Conservation (phyloP, 2,329 filamentous ascomycete genomes). For the Juglanconis sp. region DNA sequence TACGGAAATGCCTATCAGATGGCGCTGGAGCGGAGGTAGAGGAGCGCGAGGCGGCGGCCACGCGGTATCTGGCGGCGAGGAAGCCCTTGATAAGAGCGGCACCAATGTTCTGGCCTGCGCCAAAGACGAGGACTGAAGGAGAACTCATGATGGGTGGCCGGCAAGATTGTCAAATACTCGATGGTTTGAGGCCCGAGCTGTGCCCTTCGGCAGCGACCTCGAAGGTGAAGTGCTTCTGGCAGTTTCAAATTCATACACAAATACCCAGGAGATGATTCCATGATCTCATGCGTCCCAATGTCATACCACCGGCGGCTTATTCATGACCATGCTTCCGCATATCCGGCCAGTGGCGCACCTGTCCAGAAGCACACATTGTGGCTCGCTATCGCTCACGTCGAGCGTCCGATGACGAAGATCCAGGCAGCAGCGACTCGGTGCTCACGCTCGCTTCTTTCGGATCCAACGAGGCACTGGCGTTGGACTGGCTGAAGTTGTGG, state of each 20-base stretch:
- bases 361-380: too few relatives aligned
- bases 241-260: neutral
- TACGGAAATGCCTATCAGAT: neutral
- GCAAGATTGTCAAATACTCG: neutral
- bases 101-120: slow-evolving; percentile 12
- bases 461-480: too few relatives aligned
- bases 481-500: too few relatives aligned
- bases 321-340: too few relatives aligned
- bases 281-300: too few relatives aligned
- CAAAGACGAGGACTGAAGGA: slow-evolving; percentile 9
- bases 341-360: too few relatives aligned
- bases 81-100: slow-evolving; percentile 11
- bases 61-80: slow-evolving; percentile 6
- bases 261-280: too few relatives aligned
- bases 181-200: neutral
- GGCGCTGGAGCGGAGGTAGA: neutral
- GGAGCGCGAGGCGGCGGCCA: slow-evolving; percentile 13
- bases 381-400: too few relatives aligned
- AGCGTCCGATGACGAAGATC: too few relatives aligned
- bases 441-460: too few relatives aligned
- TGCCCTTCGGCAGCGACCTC: neutral
- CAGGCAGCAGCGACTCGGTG: too few relatives aligned
- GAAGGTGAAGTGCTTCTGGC: neutral
- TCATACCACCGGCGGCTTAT: too few relatives aligned
- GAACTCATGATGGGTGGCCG: neutral